Conservation (phyloP, 441 rosid species). For the Gossypium laxum region DNA sequence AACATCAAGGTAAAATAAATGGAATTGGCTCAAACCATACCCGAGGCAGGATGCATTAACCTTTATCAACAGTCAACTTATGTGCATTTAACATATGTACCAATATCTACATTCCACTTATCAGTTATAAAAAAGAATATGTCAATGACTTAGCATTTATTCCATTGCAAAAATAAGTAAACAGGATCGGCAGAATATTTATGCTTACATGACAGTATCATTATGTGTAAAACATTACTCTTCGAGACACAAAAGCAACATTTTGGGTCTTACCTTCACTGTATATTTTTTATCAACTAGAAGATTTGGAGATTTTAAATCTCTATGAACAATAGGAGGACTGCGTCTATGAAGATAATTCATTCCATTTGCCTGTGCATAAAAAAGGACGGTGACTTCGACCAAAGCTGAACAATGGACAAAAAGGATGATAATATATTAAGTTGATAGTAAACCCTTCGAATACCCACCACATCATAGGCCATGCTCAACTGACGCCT, state of each 20-base stretch:
- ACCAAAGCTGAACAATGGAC: not conserved
- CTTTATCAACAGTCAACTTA: not conserved
- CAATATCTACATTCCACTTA: not conserved
- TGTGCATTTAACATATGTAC: not conserved
- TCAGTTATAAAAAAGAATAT: not conserved
- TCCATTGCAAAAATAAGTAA: not conserved
- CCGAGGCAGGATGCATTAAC: not conserved
- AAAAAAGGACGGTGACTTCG: constrained; percentile 16
- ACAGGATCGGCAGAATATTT: not conserved
- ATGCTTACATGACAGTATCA: not conserved
- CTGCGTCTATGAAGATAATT: constrained; percentile 88
- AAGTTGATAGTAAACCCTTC: constrained; percentile 1
- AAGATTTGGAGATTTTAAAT: constrained; percentile 90
- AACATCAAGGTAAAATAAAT: not conserved
- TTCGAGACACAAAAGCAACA: not conserved
- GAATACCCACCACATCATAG: constrained; percentile 76
- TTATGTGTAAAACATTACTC: not conserved
- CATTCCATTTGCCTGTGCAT: constrained; percentile 89
- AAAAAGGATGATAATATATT: constrained; percentile 1
- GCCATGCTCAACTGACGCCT: constrained; percentile 91
- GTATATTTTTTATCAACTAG: constrained; percentile 92
- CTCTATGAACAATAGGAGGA: constrained; percentile 96
- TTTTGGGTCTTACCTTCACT: constrained; percentile 52
- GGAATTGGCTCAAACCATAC: not conserved
- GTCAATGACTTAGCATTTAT: constrained; percentile 8